These are phyloP conservation scores for Tulasnella sp. DNA, from an alignment of 768 basidiomycete species.

Conservation along the genomic window DNA sequence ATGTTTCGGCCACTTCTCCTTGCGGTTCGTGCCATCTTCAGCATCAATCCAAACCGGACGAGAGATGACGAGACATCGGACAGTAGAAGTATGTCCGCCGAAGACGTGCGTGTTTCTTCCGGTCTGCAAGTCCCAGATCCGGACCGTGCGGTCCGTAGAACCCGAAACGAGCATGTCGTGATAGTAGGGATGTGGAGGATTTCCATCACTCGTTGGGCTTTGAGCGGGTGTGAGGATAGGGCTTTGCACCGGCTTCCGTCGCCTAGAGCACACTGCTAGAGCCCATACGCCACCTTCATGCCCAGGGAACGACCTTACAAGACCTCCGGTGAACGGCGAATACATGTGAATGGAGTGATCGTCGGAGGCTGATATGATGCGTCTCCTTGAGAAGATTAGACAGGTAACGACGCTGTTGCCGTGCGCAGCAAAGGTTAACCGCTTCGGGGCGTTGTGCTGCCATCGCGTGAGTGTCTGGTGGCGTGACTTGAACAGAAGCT, in stretches of 20 bases:
- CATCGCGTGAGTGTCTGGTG: constrained; percentile 58
- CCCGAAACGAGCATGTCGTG: constrained; percentile 58
- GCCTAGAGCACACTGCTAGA: constrained; percentile 29
- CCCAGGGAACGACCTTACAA: constrained; percentile 44
- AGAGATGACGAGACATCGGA: constrained; percentile 90
- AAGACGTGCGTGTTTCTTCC: constrained; percentile 86
- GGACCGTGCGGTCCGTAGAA: constrained; percentile 85
- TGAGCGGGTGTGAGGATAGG: constrained; percentile 15
- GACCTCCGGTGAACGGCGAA: constrained; percentile 69
- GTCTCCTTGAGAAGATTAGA: constrained; percentile 84
- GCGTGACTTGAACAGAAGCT: constrained; percentile 86
- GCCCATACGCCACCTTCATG: constrained; percentile 39
- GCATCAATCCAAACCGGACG: constrained; percentile 81
- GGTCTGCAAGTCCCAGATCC: constrained; percentile 77
- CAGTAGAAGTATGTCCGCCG: constrained; percentile 92
- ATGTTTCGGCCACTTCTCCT: constrained; percentile 63
- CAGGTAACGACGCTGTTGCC: constrained; percentile 90
- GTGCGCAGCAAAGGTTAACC: constrained; percentile 76
- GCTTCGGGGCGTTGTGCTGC: constrained; percentile 38
- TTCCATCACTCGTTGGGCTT: neutral
- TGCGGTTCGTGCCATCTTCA: constrained; percentile 52
- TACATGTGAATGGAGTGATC: constrained; percentile 96
- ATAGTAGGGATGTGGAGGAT: constrained; percentile 8
- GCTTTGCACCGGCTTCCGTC: constrained; percentile 32
- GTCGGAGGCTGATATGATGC: constrained; percentile 94